These are phyloP conservation scores for Tylopilus subfusipes DNA, from an alignment of 768 basidiomycete genomes.

Conservation along the genomic window DNA sequence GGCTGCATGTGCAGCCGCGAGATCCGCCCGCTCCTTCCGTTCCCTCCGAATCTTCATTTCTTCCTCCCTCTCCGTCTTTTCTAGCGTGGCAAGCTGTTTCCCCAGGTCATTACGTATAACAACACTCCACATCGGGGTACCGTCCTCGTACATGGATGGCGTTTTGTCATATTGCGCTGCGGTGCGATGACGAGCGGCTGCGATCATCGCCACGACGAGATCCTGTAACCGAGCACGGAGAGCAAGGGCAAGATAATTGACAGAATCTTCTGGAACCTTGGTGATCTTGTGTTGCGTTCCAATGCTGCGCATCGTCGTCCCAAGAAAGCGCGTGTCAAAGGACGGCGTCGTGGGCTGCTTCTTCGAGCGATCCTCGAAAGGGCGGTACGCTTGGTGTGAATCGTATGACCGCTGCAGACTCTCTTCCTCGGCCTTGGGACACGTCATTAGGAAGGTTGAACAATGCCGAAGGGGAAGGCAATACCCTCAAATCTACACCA, in stretches of 20 bases:
- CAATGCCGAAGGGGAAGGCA: constrained; percentile 14
- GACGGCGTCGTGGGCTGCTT: constrained; percentile 70
- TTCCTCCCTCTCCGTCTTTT: constrained; percentile 80
- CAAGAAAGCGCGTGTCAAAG: constrained; percentile 65
- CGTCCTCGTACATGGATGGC: constrained; percentile 62
- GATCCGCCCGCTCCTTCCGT: constrained; percentile 72
- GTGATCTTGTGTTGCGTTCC: constrained; percentile 67
- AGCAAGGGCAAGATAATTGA: constrained; percentile 77
- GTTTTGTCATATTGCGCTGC: constrained; percentile 68
- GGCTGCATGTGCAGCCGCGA: constrained; percentile 66
- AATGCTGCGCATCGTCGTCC: constrained; percentile 64
- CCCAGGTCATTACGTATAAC: constrained; percentile 73
- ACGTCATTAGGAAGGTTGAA: background rate
- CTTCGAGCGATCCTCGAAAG: constrained; percentile 73
- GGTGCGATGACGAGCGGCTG: constrained; percentile 63
- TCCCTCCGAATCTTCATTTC: constrained; percentile 72
- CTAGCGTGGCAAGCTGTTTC: constrained; percentile 72
- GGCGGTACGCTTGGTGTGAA: constrained; percentile 57
- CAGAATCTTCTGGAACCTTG: constrained; percentile 63
- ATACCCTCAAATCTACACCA: constrained; percentile 78
- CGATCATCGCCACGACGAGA: constrained; percentile 63
- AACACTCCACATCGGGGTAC: constrained; percentile 79
- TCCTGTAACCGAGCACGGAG: constrained; percentile 72
- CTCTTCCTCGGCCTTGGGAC: constrained; percentile 80
- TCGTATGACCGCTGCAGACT: constrained; percentile 64